Base-by-base conservation (phyloP, 1,139 yeast species). In the Candida sanyaensis region DNA sequence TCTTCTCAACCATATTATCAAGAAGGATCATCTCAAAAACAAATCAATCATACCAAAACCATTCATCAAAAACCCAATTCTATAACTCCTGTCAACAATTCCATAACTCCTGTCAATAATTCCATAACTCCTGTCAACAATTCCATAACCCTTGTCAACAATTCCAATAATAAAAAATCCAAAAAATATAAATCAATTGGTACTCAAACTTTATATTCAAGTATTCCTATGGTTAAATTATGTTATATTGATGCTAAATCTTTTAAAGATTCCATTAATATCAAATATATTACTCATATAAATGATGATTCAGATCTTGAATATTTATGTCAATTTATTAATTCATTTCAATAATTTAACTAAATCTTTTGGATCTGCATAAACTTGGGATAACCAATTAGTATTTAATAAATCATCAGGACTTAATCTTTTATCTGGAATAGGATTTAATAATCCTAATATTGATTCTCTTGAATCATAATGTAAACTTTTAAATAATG, bases 351-450 rank as follows among this genome's bases (percentile, higher is more conserved):
- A 41, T 43, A 62, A 51, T 28, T 57, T 51, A 2, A 68, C 51
- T 45, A 75, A 61, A 37, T 73, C 79, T 45, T 65, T 66, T 4
- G 78, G 68, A 46, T 71, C 61, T n/a, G 78, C 75, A 55, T 73
- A 75, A 8, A 71, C 75, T 50, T 73, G 77, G n/a, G 55, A 53
- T 37, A 75, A 55, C 80, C 80, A 75, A 44, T 64, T 64, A 2
- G 75, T 63, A 7, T 59, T 56, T 43, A 75, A 56, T 26, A 74
- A 58, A 12, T 61, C 64, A 10, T 57, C 59, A 3, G 66, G 56
- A 11, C 61, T 54, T 23, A 61, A 41, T 42, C 80, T 48, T 34
- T 58, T 58, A 0, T 47, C 44, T 7, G 64, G 55, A 10, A 52
- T 53, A 1, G 80, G 80, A 48, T 72, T 63, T 43, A 75, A 62